These are phyloP conservation scores for Hypsizygus marmoreus DNA, from an alignment of 768 basidiomycete species.

Conservation along the genomic window DNA sequence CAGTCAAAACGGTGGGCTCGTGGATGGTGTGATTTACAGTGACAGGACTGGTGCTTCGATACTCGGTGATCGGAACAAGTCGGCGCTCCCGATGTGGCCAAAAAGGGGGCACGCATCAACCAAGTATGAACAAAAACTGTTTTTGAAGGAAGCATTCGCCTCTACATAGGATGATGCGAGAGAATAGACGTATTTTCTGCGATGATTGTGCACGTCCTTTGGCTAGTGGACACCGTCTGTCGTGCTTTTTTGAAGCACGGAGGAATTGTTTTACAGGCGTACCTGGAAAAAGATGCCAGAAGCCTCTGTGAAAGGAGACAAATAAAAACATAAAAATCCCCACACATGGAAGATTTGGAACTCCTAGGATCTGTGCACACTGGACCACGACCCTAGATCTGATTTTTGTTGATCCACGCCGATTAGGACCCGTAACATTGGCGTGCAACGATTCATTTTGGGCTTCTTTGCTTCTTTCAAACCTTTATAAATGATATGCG, in stretches of 20 bases:
- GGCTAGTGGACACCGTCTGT: too few species aligned
- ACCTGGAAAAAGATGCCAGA: slow-evolving; percentile 42
- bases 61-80: slow-evolving; percentile 39
- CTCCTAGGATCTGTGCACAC: slow-evolving; percentile 54
- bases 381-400: slow-evolving; percentile 67
- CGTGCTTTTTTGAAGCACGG: slow-evolving; percentile 20
- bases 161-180: too few species aligned
- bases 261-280: slow-evolving; percentile 31
- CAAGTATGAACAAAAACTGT: slow-evolving; percentile 7
- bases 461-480: slow-evolving; percentile 35
- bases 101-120: slow-evolving; percentile 26
- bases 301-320: slow-evolving; percentile 31
- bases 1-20: slow-evolving; percentile 1
- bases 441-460: slow-evolving; percentile 43
- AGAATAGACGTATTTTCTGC: not conserved
- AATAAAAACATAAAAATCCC: slow-evolving; percentile 45
- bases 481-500: slow-evolving; percentile 57
- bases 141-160: too few species aligned
- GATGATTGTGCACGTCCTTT: too few species aligned
- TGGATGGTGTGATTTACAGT: slow-evolving; percentile 9
- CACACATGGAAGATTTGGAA: slow-evolving; percentile 39
- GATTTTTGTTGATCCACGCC: slow-evolving; percentile 62
- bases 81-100: slow-evolving; percentile 28
- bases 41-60: slow-evolving; percentile 16
- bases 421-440: slow-evolving; percentile 44